A percentile compares a stretch with the other conserved stretches of the same genome.
Evolutionary conservation across 352 stramenopile genomes (phyloP).

Genomic region (Globisporangium emineosum): DNA sequence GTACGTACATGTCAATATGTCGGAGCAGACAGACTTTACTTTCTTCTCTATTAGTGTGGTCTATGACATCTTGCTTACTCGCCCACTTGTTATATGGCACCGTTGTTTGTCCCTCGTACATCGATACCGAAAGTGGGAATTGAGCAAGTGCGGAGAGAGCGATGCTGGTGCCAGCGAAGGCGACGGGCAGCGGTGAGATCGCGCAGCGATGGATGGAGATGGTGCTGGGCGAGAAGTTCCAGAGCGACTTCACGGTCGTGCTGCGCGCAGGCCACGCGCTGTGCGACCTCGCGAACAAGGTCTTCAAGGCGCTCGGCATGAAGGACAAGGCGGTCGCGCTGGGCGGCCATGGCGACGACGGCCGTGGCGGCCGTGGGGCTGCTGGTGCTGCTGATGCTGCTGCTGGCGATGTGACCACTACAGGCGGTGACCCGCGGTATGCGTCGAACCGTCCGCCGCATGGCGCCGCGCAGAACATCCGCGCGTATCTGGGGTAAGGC

Average conservation of each 20-base stretch:
- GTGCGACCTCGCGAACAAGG: conserved; percentile 64
- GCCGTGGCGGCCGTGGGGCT: background rate
- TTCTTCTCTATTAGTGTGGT: background rate
- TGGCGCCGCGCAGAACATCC: conserved; percentile 43
- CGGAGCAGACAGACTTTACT: background rate
- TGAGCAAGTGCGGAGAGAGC: background rate
- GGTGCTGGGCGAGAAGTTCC: conserved; percentile 79
- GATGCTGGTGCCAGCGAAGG: conserved; percentile 38
- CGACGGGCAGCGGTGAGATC: conserved; percentile 58
- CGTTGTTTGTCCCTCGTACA: too few relatives aligned
- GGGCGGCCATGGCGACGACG: background rate
- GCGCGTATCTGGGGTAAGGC: conserved; percentile 60
- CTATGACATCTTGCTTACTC: background rate
- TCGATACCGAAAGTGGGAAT: background rate
- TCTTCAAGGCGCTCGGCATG: conserved; percentile 80
- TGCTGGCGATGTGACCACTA: background rate
- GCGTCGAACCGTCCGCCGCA: conserved; percentile 1
- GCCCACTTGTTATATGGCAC: background rate
- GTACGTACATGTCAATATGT: background rate
- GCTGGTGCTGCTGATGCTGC: background rate
- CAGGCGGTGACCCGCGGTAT: conserved; percentile 1
- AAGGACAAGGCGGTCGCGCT: conserved; percentile 40
- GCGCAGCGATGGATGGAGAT: conserved; percentile 86
- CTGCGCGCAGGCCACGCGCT: conserved; percentile 64
- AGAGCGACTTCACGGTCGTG: conserved; percentile 39